Conservation (phyloP, 495 filamentous ascomycete genomes). For the Daldinia concentrica region DNA sequence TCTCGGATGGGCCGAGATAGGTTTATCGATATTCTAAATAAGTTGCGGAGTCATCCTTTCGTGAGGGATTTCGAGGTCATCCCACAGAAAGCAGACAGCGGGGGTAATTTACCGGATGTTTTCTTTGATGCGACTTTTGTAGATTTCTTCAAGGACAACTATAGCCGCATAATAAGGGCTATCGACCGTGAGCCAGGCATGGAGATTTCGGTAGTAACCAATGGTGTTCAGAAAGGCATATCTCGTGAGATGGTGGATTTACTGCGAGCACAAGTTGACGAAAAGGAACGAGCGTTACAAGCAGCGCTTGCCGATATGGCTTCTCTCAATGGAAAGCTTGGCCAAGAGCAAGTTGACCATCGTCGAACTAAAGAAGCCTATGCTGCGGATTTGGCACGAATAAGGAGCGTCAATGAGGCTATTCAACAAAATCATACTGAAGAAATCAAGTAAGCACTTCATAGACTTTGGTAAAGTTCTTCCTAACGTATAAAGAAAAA, state of each 20-base stretch:
- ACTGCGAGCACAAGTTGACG: conserved; percentile 77
- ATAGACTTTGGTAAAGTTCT: neutral
- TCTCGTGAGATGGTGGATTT: conserved; percentile 86
- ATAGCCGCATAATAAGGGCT: conserved; percentile 81
- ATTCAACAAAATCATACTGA: conserved; percentile 75
- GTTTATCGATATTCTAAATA: conserved; percentile 85
- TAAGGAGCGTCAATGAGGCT: conserved; percentile 74
- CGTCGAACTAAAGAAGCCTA: conserved; percentile 74
- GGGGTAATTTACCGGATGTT: conserved; percentile 76
- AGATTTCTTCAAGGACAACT: conserved; percentile 96
- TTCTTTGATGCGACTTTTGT: conserved; percentile 88
- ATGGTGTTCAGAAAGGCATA: conserved; percentile 83
- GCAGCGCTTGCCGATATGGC: conserved; percentile 73
- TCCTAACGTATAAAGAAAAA: conserved; percentile 43
- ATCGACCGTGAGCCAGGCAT: conserved; percentile 91
- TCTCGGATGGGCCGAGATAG: conserved; percentile 84
- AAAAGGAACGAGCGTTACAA: conserved; percentile 73
- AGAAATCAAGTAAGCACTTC: conserved; percentile 45
- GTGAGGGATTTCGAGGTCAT: conserved; percentile 93
- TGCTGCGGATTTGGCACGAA: conserved; percentile 67
- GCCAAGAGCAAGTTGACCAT: conserved; percentile 80
- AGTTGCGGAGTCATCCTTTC: conserved; percentile 79
- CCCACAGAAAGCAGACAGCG: conserved; percentile 68
- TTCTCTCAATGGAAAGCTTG: conserved; percentile 72
- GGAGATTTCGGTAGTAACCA: conserved; percentile 80